phyloP scores from a whole-genome alignment of 345 rosid species.

The Noccaea caerulescens region DNA sequence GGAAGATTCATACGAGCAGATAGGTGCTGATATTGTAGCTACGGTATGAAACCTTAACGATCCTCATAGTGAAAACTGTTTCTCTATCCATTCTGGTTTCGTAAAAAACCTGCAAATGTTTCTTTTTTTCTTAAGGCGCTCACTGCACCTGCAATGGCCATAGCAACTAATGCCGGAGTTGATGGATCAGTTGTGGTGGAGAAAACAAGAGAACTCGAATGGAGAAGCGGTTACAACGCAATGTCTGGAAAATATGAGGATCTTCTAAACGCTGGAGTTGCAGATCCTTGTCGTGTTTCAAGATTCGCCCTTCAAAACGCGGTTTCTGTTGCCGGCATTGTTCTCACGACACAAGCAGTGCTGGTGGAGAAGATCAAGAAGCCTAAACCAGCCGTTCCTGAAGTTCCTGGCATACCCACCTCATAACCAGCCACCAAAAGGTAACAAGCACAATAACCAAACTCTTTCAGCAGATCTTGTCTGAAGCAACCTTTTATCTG shows the following conservation, averaged over 20 bases:
- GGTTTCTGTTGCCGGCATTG: constrained; percentile 74
- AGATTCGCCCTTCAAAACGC: constrained; percentile 85
- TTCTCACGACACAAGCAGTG: constrained; percentile 85
- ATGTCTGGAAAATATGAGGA: constrained; percentile 74
- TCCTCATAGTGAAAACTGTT: neutral
- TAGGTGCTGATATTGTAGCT: constrained; percentile 77
- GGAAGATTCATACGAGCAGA: constrained; percentile 67
- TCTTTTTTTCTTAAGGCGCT: constrained; percentile 57
- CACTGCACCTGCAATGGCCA: constrained; percentile 72
- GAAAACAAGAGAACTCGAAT: constrained; percentile 58
- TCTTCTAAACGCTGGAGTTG: constrained; percentile 69
- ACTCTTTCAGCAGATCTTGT: constrained; percentile 16
- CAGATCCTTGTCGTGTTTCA: constrained; percentile 79
- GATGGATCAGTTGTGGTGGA: constrained; percentile 78
- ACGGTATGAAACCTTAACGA: constrained; percentile 50
- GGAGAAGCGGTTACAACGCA: constrained; percentile 83
- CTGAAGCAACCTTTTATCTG: neutral
- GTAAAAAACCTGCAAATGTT: neutral
- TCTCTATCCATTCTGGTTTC: neutral
- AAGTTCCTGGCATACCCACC: constrained; percentile 76
- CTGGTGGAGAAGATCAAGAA: constrained; percentile 67
- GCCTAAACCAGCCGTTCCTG: constrained; percentile 65
- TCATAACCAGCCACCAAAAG: constrained; percentile 25
- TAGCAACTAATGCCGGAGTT: constrained; percentile 80
- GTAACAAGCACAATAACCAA: constrained; percentile 15